These are phyloP conservation scores for Backusella parvicylindrica DNA, from an alignment of 192 early-diverging fungal species.

Conservation along the genomic window DNA sequence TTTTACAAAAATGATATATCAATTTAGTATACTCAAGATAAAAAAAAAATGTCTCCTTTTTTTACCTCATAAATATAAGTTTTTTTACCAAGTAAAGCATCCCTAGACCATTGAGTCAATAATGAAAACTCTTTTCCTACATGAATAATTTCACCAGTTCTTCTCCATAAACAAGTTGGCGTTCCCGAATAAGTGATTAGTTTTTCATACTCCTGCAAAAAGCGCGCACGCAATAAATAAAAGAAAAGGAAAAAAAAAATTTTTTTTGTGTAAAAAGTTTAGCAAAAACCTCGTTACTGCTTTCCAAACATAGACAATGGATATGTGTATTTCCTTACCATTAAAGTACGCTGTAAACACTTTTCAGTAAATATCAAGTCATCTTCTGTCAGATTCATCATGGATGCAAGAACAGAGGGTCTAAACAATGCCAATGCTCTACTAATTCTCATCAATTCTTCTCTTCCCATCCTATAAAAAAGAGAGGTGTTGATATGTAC, in stretches of 20 bases:
- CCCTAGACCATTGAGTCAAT: constrained; percentile 87
- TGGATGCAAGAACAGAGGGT: constrained; percentile 88
- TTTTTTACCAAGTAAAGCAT: constrained; percentile 73
- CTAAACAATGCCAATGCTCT: constrained; percentile 86
- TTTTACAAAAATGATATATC: background rate
- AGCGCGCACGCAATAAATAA: background rate
- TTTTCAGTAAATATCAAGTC: constrained; percentile 96
- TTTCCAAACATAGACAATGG: background rate
- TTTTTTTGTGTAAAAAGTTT: background rate
- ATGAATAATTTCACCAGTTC: constrained; percentile 90
- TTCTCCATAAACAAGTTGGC: constrained; percentile 93
- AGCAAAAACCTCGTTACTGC: background rate
- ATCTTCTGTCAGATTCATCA: constrained; percentile 92
- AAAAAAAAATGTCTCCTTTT: background rate
- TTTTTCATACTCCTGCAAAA: constrained; percentile 84
- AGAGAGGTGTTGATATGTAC: background rate
- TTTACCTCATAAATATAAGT: constrained; percentile 79
- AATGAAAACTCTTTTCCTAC: constrained; percentile 96
- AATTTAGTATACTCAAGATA: background rate
- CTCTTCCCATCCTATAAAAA: constrained; percentile 75
- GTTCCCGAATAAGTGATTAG: constrained; percentile 92
- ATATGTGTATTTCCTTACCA: constrained; percentile 44
- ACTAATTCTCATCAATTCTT: constrained; percentile 87
- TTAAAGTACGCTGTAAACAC: constrained; percentile 88
- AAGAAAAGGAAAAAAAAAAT: background rate